Evolutionary conservation across 2,329 filamentous ascomycete genomes (phyloP).

Genomic region (Aureobasidium zeae): DNA sequence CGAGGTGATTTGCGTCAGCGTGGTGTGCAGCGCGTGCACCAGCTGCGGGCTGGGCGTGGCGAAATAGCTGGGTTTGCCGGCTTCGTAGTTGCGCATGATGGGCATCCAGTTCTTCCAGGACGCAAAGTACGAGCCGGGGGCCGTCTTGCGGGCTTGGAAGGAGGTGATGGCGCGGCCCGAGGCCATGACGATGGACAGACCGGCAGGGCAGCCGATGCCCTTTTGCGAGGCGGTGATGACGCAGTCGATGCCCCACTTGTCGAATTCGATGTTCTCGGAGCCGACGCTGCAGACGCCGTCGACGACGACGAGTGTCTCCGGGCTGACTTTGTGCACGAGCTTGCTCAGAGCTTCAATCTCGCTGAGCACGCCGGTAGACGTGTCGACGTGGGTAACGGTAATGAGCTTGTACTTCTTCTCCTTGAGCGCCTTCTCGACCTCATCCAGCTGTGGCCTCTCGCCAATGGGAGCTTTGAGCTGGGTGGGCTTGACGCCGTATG

Average conservation of each 20-base stretch:
- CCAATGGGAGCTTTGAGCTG: constrained; percentile 86
- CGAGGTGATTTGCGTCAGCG: constrained; percentile 76
- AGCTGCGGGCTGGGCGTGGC: constrained; percentile 93
- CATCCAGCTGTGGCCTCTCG: constrained; percentile 71
- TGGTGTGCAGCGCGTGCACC: constrained; percentile 82
- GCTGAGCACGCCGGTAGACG: constrained; percentile 88
- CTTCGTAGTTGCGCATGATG: constrained; percentile 99
- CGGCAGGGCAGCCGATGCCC: constrained; percentile 90
- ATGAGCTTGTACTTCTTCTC: constrained; percentile 90
- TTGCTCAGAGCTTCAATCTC: constrained; percentile 79
- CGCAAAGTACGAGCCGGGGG: constrained; percentile 82
- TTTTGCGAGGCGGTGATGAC: constrained; percentile 95
- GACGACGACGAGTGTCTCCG: constrained; percentile 82
- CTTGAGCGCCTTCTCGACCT: constrained; percentile 80
- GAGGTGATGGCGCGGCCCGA: constrained; percentile 77
- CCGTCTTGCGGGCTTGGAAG: constrained; percentile 71
- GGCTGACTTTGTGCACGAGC: constrained; percentile 75
- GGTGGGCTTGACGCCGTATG: constrained; percentile 83
- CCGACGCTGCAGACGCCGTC: constrained; percentile 97
- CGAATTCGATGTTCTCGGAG: constrained; percentile 90
- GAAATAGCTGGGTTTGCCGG: constrained; percentile 95
- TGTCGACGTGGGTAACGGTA: constrained; percentile 95
- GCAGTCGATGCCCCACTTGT: constrained; percentile 86
- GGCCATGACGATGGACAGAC: constrained; percentile 87
- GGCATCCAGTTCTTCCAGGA: constrained; percentile 97